phyloP scores from a whole-genome alignment of 2,329 filamentous ascomycete species.

The Trichoderma semiorbis region DNA sequence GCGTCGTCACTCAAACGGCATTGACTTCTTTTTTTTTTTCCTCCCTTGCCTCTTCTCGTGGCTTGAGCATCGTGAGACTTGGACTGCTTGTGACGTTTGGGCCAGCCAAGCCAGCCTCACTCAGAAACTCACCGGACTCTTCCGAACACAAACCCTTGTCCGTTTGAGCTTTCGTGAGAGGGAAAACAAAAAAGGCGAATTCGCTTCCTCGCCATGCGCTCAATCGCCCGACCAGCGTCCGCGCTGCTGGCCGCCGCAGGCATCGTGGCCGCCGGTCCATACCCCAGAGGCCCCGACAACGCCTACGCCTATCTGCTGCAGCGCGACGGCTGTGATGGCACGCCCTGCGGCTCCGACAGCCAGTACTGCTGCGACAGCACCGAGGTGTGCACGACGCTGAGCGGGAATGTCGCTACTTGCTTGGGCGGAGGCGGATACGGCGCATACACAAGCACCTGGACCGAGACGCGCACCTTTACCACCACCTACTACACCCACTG shows the following conservation, averaged over 20 bases:
- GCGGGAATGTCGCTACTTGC: constrained; percentile 49
- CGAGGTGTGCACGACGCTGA: constrained; percentile 50
- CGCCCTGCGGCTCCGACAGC: constrained; percentile 51
- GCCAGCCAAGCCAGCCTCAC: not conserved
- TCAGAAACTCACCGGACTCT: not conserved
- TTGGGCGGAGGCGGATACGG: constrained; percentile 32
- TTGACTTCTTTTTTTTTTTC: not conserved
- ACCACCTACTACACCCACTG: constrained; percentile 54
- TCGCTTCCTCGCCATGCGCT: constrained; percentile 9
- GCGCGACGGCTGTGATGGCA: constrained; percentile 40
- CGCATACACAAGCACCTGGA: constrained; percentile 57
- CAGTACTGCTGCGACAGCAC: constrained; percentile 53
- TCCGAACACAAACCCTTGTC: not conserved
- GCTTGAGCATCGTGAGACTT: not conserved
- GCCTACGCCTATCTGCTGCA: constrained; percentile 48
- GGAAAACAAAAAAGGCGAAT: not conserved
- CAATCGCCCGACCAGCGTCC: constrained; percentile 12
- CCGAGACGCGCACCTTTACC: constrained; percentile 57
- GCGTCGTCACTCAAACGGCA: not conserved
- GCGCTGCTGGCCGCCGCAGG: constrained; percentile 35
- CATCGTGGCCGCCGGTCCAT: constrained; percentile 43
- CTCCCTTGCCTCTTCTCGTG: not conserved
- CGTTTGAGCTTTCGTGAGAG: not conserved
- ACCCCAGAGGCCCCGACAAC: constrained; percentile 48
- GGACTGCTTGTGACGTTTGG: not conserved